Conservation (phyloP, 805 yeast species). For the Suhomyces emberorum region DNA sequence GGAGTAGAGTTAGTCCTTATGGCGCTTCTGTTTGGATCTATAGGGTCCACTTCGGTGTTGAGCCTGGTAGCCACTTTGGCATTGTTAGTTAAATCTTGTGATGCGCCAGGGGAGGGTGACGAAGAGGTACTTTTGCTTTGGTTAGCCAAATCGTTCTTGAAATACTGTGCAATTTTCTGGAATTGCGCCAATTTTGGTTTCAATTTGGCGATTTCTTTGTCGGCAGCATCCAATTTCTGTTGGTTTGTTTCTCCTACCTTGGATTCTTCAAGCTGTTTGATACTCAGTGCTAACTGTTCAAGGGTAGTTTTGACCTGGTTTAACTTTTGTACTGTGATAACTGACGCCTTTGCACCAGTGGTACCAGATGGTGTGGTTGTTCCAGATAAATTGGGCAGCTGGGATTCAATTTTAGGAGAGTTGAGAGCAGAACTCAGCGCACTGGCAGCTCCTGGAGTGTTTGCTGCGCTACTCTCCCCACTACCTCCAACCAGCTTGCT, state of each 20-base stretch:
- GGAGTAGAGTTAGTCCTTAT: not conserved
- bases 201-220: constrained; percentile 11
- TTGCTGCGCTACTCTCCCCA: not conserved
- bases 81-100: not conserved
- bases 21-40: not conserved
- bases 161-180: constrained; percentile 20
- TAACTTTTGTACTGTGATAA: constrained; percentile 17
- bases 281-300: constrained; percentile 20
- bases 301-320: constrained; percentile 21
- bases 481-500: not conserved
- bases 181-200: constrained; percentile 18
- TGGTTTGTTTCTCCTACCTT: constrained; percentile 10
- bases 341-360: constrained; percentile 2
- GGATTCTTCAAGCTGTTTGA: constrained; percentile 20
- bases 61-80: not conserved
- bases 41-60: not conserved
- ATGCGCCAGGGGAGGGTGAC: not conserved
- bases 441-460: not conserved
- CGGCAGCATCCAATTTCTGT: constrained; percentile 4
- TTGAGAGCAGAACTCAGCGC: constrained; percentile 3
- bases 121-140: constrained; percentile 7
- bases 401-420: constrained; percentile 3
- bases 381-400: constrained; percentile 3
- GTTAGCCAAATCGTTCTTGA: constrained; percentile 20
- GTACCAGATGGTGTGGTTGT: not conserved